Evolutionary conservation across 495 filamentous ascomycete species (phyloP).

Genomic region (Neohortaea acidophila): DNA sequence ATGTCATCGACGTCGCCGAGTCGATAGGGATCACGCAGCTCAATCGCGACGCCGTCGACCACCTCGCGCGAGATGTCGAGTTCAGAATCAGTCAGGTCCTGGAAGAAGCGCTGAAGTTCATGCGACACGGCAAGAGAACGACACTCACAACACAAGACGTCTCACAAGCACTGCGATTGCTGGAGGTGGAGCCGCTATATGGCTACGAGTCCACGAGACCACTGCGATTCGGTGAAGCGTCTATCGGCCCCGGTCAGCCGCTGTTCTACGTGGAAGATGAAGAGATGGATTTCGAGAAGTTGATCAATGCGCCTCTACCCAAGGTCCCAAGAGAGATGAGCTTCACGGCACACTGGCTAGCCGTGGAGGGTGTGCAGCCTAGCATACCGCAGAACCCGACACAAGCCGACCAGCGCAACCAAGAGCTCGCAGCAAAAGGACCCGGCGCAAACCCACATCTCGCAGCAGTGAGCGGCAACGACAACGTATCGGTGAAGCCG

Average conservation of each 20-base stretch:
- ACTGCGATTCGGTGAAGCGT: slow-evolving; percentile 82
- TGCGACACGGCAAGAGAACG: slow-evolving; percentile 76
- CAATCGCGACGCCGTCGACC: slow-evolving; percentile 64
- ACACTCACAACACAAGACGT: slow-evolving; percentile 74
- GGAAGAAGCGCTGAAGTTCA: slow-evolving; percentile 83
- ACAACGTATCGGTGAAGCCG: slow-evolving; percentile 70
- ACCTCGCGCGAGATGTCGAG: slow-evolving; percentile 83
- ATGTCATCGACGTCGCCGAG: slow-evolving; percentile 85
- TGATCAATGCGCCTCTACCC: slow-evolving; percentile 89
- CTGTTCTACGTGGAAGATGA: slow-evolving; percentile 97
- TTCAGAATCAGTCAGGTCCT: slow-evolving; percentile 85
- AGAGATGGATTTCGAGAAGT: slow-evolving; percentile 94
- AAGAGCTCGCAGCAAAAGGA: slow-evolving; percentile 77
- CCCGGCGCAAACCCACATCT: slow-evolving; percentile 68
- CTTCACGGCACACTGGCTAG: slow-evolving; percentile 91
- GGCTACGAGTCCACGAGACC: slow-evolving; percentile 84
- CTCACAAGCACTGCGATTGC: slow-evolving; percentile 60
- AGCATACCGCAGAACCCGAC: slow-evolving; percentile 93
- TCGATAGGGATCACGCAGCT: slow-evolving; percentile 75
- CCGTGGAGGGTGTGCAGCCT: slow-evolving; percentile 89
- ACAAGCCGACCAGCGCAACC: slow-evolving; percentile 58
- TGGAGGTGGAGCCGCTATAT: slow-evolving; percentile 89
- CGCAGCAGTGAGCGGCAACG: slow-evolving; percentile 65
- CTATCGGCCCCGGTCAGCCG: slow-evolving; percentile 83
- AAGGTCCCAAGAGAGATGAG: slow-evolving; percentile 87